phyloP scores from a whole-genome alignment of 306 rosid species.

The Vicia sativa region DNA sequence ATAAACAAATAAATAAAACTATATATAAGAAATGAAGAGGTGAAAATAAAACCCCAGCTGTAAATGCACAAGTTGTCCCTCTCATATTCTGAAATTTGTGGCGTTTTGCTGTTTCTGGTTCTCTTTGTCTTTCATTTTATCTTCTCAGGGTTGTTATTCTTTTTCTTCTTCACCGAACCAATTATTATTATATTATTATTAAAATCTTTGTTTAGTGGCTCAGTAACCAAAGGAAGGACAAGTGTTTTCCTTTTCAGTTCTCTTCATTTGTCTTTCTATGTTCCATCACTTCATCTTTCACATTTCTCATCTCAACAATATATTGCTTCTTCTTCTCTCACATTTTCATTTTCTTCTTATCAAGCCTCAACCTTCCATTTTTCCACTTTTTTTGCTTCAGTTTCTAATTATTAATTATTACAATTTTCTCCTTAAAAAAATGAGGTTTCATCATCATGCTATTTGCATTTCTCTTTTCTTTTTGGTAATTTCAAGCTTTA shows the following conservation, averaged over 20 bases:
- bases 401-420: not conserved
- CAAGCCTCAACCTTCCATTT: not conserved
- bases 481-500: slow-evolving; percentile 57
- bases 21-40: slow-evolving; percentile 15
- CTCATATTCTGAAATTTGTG: slow-evolving; percentile 43
- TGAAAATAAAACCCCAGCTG: slow-evolving; percentile 63
- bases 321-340: slow-evolving; percentile 23
- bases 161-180: slow-evolving; percentile 38
- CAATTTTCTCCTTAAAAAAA: slow-evolving; percentile 40
- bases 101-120: slow-evolving; percentile 50
- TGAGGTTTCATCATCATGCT: slow-evolving; percentile 43
- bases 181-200: slow-evolving; percentile 31
- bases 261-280: slow-evolving; percentile 66
- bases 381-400: not conserved
- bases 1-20: not conserved
- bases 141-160: slow-evolving; percentile 33
- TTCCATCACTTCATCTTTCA: slow-evolving; percentile 63
- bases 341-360: slow-evolving; percentile 36
- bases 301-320: slow-evolving; percentile 21
- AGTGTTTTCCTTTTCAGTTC: slow-evolving; percentile 53
- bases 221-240: slow-evolving; percentile 52
- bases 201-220: slow-evolving; percentile 43
- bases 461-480: slow-evolving; percentile 45
- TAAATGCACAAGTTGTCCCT: slow-evolving; percentile 42
- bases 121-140: slow-evolving; percentile 47